Percentiles rank a stretch among this genome's conserved stretches.
phyloP scores from a whole-genome alignment of 805 yeast genomes.

The Wickerhamiella vanderwaltii region DNA sequence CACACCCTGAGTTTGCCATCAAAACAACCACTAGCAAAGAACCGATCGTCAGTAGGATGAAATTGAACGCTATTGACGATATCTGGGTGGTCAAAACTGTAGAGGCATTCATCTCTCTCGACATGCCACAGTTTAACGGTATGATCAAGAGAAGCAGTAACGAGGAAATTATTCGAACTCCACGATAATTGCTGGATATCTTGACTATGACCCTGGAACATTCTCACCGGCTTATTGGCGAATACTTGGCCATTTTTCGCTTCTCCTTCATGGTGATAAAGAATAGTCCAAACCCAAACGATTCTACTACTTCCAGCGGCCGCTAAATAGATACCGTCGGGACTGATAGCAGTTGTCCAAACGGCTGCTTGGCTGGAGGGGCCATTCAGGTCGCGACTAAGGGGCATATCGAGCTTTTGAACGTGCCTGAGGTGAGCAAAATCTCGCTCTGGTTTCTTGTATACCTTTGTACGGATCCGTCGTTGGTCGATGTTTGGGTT shows the following conservation, averaged over 20 bases:
- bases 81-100: constrained; percentile 60
- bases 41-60: constrained; percentile 78
- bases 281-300: constrained; percentile 13
- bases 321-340: constrained; percentile 14
- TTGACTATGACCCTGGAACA: constrained; percentile 53
- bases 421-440: constrained; percentile 6
- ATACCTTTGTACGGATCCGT: constrained; percentile 2
- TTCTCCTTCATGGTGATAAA: constrained; percentile 3
- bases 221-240: constrained; percentile 48
- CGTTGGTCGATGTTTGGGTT: constrained; percentile 6
- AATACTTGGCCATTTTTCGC: constrained; percentile 38
- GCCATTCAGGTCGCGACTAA: background rate
- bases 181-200: constrained; percentile 71
- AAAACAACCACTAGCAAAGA: constrained; percentile 69
- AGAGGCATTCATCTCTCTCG: constrained; percentile 48
- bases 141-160: constrained; percentile 74
- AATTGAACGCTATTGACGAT: constrained; percentile 71
- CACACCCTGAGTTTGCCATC: constrained; percentile 69
- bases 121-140: constrained; percentile 80
- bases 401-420: constrained; percentile 9
- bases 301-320: constrained; percentile 11
- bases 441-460: constrained; percentile 1
- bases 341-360: constrained; percentile 11
- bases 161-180: constrained; percentile 73
- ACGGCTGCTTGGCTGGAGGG: constrained; percentile 1